Conservation (phyloP, 495 filamentous ascomycete genomes). For the Penicillium manginii region DNA sequence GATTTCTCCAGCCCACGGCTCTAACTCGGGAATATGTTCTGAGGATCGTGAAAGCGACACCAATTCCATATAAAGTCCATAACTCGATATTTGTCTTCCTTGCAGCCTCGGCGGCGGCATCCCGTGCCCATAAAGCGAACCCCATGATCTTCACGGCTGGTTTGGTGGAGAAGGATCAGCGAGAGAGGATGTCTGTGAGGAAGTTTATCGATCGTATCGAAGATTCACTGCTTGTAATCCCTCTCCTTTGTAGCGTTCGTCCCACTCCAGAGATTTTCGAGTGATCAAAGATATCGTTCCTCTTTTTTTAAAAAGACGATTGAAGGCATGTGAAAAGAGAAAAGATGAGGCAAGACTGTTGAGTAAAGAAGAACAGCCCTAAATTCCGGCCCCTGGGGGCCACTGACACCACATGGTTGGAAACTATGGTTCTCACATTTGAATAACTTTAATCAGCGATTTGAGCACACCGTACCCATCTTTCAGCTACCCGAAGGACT, state of each 20-base stretch:
- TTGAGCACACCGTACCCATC: not conserved
- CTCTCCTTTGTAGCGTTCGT: not conserved
- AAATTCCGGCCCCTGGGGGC: not conserved
- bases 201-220: not conserved
- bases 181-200: not conserved
- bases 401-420: too few species aligned
- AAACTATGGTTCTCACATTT: too few species aligned
- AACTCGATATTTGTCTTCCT: conserved; percentile 43
- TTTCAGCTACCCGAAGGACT: not conserved
- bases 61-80: conserved; percentile 51
- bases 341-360: not conserved
- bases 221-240: not conserved
- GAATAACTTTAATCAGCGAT: too few species aligned
- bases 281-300: not conserved
- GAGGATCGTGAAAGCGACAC: conserved; percentile 44
- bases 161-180: conserved; percentile 9
- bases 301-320: not conserved
- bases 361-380: not conserved
- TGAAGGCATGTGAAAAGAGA: not conserved
- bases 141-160: conserved; percentile 1
- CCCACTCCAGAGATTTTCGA: not conserved
- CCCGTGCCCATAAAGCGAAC: conserved; percentile 20
- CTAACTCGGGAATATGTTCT: conserved; percentile 48
- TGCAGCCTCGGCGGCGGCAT: conserved; percentile 37
- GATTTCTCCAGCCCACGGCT: conserved; percentile 43